Evolutionary conservation across 371 early-diverging fungal species (phyloP), one percentile per base, ranked within the genome.

Genomic region (Apophysomyces elegans): DNA sequence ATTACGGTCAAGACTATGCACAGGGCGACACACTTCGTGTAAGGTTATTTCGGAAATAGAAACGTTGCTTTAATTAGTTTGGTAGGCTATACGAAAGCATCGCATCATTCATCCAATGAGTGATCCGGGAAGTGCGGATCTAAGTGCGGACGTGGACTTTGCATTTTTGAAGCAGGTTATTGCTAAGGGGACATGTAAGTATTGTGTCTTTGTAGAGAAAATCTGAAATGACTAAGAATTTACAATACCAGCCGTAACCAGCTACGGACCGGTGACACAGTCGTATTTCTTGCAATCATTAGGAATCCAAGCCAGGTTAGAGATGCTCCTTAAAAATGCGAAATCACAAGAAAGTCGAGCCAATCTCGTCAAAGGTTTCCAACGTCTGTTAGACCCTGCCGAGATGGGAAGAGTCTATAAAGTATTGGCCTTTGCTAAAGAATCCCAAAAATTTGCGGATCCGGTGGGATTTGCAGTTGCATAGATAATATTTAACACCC

Each of bases 61-160:
- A 26, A 26, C 32, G 32, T 26, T 26, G 32, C 32, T 26, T 26
- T 26, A 26, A 26, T 26, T 26, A 26, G 32, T 26, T 26, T 37
- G 32, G 21, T 74, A 93, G 94, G 99, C 94, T 14, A 94, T 98
- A 60, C 81, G 83, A 57, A 82, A 87, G 41, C 99, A 99, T 77
- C 73, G 88, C 68, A 93, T 95, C 67, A 84, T 88, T 0, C 79
- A 91, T 73, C 88, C 92, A 0, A 85, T 97, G 61, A 84, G 83
- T 36, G 69, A 78, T 21, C 97, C 97, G 1, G 98, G 98, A 4
- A 86, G 86, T 12, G 86, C 90, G 21, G 99, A 99, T 83, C 76
- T 99, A 32, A 95, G 93, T 62, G 93, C 91, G 0, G 94, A 99
- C 76, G 98, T 98, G 0, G 95, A 98, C 72, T 98, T 98, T 76